Conservation (phyloP, 768 basidiomycete genomes). For the Xerocomellus amylosporus region DNA sequence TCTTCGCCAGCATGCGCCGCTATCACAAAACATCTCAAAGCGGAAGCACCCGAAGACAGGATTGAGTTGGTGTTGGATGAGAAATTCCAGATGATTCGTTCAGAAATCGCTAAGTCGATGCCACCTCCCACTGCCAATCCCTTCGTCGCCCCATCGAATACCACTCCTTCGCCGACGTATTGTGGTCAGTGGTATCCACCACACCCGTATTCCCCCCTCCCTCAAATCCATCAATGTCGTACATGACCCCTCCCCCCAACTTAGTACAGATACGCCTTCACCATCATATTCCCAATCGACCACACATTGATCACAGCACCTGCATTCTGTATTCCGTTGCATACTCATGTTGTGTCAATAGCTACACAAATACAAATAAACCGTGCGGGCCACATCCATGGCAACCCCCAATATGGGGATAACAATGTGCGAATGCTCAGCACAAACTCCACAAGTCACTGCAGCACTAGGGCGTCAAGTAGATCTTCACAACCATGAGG, state of each 20-base stretch:
- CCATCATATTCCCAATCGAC: constrained; percentile 49
- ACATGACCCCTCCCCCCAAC: constrained; percentile 38
- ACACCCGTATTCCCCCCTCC: constrained; percentile 20
- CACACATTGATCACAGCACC: constrained; percentile 25
- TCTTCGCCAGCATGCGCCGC: constrained; percentile 31
- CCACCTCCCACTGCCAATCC: no score
- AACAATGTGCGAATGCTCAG: no score
- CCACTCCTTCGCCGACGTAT: no score
- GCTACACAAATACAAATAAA: no score
- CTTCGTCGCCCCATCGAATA: no score
- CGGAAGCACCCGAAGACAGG: constrained; percentile 58
- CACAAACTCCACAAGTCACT: no score
- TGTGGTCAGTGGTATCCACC: constrained; percentile 31
- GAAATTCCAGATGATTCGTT: constrained; percentile 54
- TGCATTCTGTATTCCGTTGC: no score
- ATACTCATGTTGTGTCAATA: constrained; percentile 39
- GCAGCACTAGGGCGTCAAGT: no score
- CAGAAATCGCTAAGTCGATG: constrained; percentile 37
- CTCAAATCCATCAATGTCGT: constrained; percentile 14
- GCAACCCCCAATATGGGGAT: no score
- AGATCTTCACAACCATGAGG: no score
- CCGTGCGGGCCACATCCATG: no score
- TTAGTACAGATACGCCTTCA: constrained; percentile 58
- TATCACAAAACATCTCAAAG: constrained; percentile 52
- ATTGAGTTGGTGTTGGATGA: constrained; percentile 67